Evolutionary conservation across 352 stramenopile species (phyloP), one percentile per base, ranked within the genome.

Genomic region (Thalassiosira livingstoniorum): DNA sequence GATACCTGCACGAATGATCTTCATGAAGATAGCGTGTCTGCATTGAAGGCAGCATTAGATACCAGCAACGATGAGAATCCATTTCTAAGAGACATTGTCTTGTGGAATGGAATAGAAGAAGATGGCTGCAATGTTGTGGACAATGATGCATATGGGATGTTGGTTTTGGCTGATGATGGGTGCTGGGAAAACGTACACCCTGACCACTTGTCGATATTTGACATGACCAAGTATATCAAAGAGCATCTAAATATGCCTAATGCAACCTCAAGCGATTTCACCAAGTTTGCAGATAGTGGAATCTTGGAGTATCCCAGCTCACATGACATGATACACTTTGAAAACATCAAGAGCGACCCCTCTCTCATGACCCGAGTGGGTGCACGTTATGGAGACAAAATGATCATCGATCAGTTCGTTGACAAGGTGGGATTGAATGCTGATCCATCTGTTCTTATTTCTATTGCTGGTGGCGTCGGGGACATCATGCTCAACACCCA

Each of bases 171-270:
- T 25, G 42, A 77, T 23, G 83, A 87, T n/a, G 83, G 83, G 4
- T 89, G 83, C 47, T 89, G 78, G 78, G 78, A 89, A 57, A 89
- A 89, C 66, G 72, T 87, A 45, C 75, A 89, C 69, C 83, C 83
- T 32, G 76, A 89, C 72, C 76, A 85, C 39, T 80, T 87, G 76
- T 84, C 68, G 34, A 81, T 89, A 29, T 86, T 71, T 55, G 82
- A 89, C 65, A 86, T 89, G 31, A 89, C 82, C 35, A 51, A 55
- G 2, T 89, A 89, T 32, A 65, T 73, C 11, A 60, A 4, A 25
- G 35, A 55, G 3, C 82, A 85, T 57, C n/a, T n/a, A n/a, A n/a
- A n/a, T n/a, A n/a, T n/a, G n/a, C n/a, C n/a, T n/a, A n/a, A n/a
- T n/a, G 58, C 82, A 35, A 67, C 60, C 11, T 32, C 53, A 4